These are phyloP conservation scores for Tuctoria greenei DNA, from an alignment of 176 grass and related monocot genomes.

Conservation along the genomic window DNA sequence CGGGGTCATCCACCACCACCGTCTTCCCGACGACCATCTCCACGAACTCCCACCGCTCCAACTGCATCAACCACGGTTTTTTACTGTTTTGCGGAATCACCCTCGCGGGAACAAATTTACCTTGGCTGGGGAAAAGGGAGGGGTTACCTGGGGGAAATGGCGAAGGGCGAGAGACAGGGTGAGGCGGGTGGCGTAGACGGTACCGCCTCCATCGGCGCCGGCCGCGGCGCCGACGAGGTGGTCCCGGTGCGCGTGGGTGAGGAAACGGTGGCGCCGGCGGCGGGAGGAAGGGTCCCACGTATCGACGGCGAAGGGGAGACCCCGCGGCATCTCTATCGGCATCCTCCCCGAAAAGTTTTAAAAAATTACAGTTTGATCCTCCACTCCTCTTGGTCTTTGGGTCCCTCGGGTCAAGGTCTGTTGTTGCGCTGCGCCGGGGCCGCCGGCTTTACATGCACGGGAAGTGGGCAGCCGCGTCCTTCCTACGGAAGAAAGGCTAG, in stretches of 20 bases:
- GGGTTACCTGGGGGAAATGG: slow-evolving; percentile 57
- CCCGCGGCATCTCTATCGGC: slow-evolving; percentile 85
- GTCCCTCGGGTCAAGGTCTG: background rate
- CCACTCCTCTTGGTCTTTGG: background rate
- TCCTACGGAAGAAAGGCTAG: no score
- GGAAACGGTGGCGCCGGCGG: slow-evolving; percentile 62
- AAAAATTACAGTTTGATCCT: background rate
- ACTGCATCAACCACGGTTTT: slow-evolving; percentile 17
- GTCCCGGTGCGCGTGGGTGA: slow-evolving; percentile 75
- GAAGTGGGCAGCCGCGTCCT: background rate
- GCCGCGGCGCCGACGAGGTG: slow-evolving; percentile 53
- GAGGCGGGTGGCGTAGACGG: slow-evolving; percentile 72
- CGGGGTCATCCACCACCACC: slow-evolving; percentile 56
- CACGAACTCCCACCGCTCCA: slow-evolving; percentile 48
- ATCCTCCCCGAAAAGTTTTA: slow-evolving; percentile 29
- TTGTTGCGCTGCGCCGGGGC: no score
- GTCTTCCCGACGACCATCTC: slow-evolving; percentile 68
- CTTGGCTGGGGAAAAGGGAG: background rate
- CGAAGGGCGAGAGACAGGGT: slow-evolving; percentile 52
- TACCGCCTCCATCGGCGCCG: background rate
- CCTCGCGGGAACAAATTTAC: background rate
- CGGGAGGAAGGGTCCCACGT: slow-evolving; percentile 60
- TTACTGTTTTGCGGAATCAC: background rate
- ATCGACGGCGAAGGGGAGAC: slow-evolving; percentile 54
- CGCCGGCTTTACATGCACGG: slow-evolving; percentile 10